Percentiles rank a stretch among this genome's conserved stretches.
phyloP scores from a whole-genome alignment of 2,329 filamentous ascomycete genomes.

The Chalara sp. region DNA sequence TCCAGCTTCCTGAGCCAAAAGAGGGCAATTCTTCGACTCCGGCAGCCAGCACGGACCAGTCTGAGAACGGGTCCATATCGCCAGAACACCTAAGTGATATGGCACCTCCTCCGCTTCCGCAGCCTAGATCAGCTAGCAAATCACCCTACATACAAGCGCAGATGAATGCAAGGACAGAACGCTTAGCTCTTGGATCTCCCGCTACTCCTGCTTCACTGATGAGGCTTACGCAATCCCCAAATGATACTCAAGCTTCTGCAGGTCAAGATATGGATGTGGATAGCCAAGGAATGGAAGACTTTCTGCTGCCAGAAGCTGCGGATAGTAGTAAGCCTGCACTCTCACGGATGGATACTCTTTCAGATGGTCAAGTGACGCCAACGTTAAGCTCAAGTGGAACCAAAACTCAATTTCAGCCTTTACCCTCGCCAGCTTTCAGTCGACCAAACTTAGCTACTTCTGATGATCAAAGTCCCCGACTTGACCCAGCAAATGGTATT shows the following conservation, averaged over 20 bases:
- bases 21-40: conserved; percentile 26
- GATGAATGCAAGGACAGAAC: conserved; percentile 31
- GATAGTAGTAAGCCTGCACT: conserved; percentile 42
- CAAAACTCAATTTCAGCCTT: conserved; percentile 27
- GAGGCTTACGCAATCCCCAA: conserved; percentile 48
- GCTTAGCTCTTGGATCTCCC: conserved; percentile 40
- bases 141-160: conserved; percentile 63
- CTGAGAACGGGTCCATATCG: conserved; percentile 58
- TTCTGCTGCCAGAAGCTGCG: conserved; percentile 68
- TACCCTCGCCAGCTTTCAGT: conserved; percentile 38
- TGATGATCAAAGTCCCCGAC: conserved; percentile 43
- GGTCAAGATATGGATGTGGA: conserved; percentile 39
- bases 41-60: conserved; percentile 40
- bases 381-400: conserved; percentile 35
- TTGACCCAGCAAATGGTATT: conserved; percentile 46
- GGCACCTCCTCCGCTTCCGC: conserved; percentile 61
- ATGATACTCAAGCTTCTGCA: conserved; percentile 29
- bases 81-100: conserved; percentile 58
- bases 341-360: conserved; percentile 44
- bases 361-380: conserved; percentile 46
- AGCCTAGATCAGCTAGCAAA: conserved; percentile 50
- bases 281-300: conserved; percentile 54
- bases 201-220: conserved; percentile 87
- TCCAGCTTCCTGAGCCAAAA: conserved; percentile 30
- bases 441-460: conserved; percentile 33